Percentiles rank a stretch among this genome's conserved stretches.
Conservation (phyloP, 192 early-diverging fungal genomes). For the Coemansia sp. region DNA sequence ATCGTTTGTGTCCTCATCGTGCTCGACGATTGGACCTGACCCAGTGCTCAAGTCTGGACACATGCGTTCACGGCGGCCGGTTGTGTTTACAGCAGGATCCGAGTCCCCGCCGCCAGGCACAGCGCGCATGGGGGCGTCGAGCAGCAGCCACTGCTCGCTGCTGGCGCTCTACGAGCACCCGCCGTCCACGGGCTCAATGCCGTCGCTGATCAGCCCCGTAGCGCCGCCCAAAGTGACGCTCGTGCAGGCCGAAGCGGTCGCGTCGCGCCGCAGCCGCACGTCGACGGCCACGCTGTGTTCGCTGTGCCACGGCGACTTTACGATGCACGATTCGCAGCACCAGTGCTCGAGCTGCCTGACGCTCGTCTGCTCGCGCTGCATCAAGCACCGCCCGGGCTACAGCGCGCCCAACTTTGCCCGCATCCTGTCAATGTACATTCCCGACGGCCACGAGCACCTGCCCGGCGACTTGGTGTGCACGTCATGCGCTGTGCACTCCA, state of each 20-base stretch:
- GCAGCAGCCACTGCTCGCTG: slow-evolving; percentile 28
- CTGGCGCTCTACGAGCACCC: slow-evolving; percentile 25
- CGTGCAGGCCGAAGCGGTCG: slow-evolving; percentile 37
- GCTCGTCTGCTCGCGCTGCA: slow-evolving; percentile 38
- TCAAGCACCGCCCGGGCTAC: slow-evolving; percentile 9
- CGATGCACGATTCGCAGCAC: slow-evolving; percentile 27
- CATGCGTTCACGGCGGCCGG: slow-evolving; percentile 12
- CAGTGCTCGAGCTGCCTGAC: slow-evolving; percentile 44
- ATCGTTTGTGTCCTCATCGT: slow-evolving; percentile 45
- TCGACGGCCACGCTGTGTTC: slow-evolving; percentile 34
- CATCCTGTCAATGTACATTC: slow-evolving; percentile 42
- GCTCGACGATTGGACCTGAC: slow-evolving; percentile 43
- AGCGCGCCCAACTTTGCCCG: slow-evolving; percentile 17
- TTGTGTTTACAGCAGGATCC: slow-evolving; percentile 7
- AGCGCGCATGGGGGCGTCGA: not conserved
- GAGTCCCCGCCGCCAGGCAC: not conserved
- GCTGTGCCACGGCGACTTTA: slow-evolving; percentile 46
- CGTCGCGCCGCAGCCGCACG: slow-evolving; percentile 5
- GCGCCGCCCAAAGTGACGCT: slow-evolving; percentile 46
- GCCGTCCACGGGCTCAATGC: slow-evolving; percentile 3
- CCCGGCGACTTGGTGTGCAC: slow-evolving; percentile 29
- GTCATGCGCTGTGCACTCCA: slow-evolving; percentile 19
- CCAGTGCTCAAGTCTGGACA: slow-evolving; percentile 8
- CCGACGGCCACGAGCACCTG: slow-evolving; percentile 20
- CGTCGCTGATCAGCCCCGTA: slow-evolving; percentile 31